These are phyloP conservation scores for Paramecium octaurelia DNA, from an alignment of 73 alveolate species.

Conservation along the genomic window DNA sequence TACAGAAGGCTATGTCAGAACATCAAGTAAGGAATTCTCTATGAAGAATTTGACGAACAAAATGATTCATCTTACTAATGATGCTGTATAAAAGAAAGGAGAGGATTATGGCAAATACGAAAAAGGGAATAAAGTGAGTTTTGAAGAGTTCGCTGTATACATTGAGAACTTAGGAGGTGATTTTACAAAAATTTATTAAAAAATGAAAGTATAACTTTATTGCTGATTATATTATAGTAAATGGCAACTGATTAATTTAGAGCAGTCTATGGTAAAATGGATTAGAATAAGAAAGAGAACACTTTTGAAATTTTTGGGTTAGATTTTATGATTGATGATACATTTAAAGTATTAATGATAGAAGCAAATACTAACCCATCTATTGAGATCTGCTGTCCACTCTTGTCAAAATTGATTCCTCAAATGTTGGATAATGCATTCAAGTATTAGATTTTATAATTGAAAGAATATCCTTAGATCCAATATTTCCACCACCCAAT, in stretches of 20 bases:
- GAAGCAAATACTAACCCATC: constrained; percentile 89
- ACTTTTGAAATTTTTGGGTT: constrained; percentile 88
- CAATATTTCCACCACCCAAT: constrained; percentile 68
- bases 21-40: constrained; percentile 87
- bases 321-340: constrained; percentile 81
- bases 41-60: constrained; percentile 86
- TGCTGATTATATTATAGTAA: background rate
- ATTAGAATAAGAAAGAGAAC: constrained; percentile 67
- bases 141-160: constrained; percentile 77
- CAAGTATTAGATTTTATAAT: background rate
- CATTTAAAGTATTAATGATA: constrained; percentile 76
- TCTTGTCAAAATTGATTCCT: constrained; percentile 76
- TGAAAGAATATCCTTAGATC: constrained; percentile 51
- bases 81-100: constrained; percentile 90
- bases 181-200: constrained; percentile 68
- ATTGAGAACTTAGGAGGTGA: constrained; percentile 71
- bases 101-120: constrained; percentile 94
- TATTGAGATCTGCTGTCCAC: constrained; percentile 76
- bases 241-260: constrained; percentile 78
- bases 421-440: constrained; percentile 81
- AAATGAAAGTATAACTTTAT: constrained; percentile 67
- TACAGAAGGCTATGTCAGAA: constrained; percentile 95
- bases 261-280: constrained; percentile 71
- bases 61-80: constrained; percentile 93
- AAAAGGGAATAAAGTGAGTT: constrained; percentile 85